Evolutionary conservation across 73 alveolate genomes (phyloP).

Genomic region (Paramecium octaurelia): DNA sequence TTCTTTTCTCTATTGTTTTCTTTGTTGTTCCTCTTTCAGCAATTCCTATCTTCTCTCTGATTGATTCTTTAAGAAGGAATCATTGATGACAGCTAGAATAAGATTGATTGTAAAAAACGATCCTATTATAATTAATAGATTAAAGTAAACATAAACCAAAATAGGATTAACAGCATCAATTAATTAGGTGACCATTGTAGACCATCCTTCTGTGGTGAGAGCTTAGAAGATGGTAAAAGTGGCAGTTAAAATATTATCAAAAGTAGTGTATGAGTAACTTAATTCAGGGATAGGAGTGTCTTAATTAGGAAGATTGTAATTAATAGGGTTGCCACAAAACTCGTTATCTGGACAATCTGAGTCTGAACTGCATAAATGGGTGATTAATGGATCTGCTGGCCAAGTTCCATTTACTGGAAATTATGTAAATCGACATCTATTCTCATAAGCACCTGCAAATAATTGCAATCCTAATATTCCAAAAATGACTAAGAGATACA

Average conservation of each 20-base stretch:
- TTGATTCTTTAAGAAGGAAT: not conserved
- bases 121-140: conserved; percentile 40
- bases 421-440: conserved; percentile 66
- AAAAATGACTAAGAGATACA: conserved; percentile 68
- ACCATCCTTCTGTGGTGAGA: conserved; percentile 71
- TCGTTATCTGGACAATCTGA: conserved; percentile 61
- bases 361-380: conserved; percentile 53
- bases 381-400: conserved; percentile 61
- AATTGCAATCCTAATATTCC: conserved; percentile 76
- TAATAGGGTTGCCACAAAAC: conserved; percentile 65
- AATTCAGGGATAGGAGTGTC: conserved; percentile 48
- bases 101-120: conserved; percentile 54
- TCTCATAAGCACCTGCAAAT: conserved; percentile 68
- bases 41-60: conserved; percentile 9
- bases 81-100: conserved; percentile 55
- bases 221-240: conserved; percentile 68
- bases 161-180: conserved; percentile 18
- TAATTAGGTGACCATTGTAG: not conserved
- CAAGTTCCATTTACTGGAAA: conserved; percentile 57
- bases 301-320: conserved; percentile 44
- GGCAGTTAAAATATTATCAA: conserved; percentile 67
- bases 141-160: conserved; percentile 46
- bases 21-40: not conserved
- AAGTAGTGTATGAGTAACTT: conserved; percentile 49
- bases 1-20: conserved; percentile 21